Evolutionary conservation across 495 filamentous ascomycete species (phyloP).

Genomic region (Rhizodiscina lignyota): DNA sequence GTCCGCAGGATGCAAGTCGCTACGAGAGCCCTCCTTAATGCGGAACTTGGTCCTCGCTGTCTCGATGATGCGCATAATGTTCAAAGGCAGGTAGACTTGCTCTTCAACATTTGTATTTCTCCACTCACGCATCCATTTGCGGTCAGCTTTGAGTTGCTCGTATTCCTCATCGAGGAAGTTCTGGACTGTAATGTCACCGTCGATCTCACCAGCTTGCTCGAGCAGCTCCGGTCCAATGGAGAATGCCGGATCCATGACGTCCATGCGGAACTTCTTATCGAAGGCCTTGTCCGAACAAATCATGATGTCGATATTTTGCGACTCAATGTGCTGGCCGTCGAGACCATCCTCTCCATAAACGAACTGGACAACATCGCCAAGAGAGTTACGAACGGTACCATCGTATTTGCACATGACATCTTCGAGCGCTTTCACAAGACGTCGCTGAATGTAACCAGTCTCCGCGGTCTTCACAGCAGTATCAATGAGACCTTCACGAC

Average conservation of each 20-base stretch:
- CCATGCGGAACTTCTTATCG: conserved; percentile 66
- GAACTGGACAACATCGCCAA: conserved; percentile 95
- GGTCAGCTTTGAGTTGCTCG: conserved; percentile 58
- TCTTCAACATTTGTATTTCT: conserved; percentile 44
- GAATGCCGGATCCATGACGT: conserved; percentile 65
- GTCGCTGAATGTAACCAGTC: conserved; percentile 96
- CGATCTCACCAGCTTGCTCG: conserved; percentile 74
- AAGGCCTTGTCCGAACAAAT: conserved; percentile 56
- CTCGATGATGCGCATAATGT: conserved; percentile 77
- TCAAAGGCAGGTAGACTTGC: conserved; percentile 78
- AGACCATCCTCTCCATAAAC: conserved; percentile 95
- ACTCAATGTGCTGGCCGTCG: conserved; percentile 79
- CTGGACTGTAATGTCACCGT: conserved; percentile 73
- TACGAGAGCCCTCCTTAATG: conserved; percentile 65
- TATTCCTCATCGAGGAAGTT: conserved; percentile 76
- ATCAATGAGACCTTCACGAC: conserved; percentile 98
- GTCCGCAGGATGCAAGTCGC: conserved; percentile 78
- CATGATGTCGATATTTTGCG: conserved; percentile 76
- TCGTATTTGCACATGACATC: conserved; percentile 97
- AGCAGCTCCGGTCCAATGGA: conserved; percentile 56
- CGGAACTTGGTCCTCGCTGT: conserved; percentile 79
- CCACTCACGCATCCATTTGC: conserved; percentile 50
- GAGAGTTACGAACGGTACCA: conserved; percentile 89
- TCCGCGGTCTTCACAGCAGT: conserved; percentile 99
- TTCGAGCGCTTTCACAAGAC: conserved; percentile 93